Conservation (phyloP, 257 asterid genomes). For the Linderniella brevidens region DNA sequence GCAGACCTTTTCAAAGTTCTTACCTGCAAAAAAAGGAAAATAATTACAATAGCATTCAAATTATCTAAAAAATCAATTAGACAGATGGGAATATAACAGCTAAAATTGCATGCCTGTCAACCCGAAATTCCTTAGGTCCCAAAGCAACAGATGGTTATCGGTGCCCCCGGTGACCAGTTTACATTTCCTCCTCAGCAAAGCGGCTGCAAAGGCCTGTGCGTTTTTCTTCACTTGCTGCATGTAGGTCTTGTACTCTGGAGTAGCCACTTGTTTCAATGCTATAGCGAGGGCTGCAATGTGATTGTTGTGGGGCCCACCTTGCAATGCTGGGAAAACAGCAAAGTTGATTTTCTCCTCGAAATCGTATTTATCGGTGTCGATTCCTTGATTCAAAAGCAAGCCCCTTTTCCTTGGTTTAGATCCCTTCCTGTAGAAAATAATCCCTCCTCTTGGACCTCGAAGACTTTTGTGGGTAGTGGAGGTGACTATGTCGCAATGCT, state of each 20-base stretch:
- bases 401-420: conserved; percentile 61
- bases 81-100: not conserved
- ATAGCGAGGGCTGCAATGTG: conserved; percentile 91
- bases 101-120: conserved; percentile 40
- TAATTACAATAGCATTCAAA: conserved; percentile 2
- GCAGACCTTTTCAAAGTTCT: conserved; percentile 69
- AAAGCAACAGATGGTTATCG: conserved; percentile 65
- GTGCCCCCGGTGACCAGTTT: conserved; percentile 78
- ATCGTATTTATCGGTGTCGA: conserved; percentile 60
- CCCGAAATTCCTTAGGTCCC: conserved; percentile 77
- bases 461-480: conserved; percentile 97
- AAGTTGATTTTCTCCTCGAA: conserved; percentile 85
- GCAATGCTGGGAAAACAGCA: conserved; percentile 87
- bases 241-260: conserved; percentile 69
- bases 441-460: conserved; percentile 92
- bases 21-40: conserved; percentile 22
- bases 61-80: not conserved
- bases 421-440: conserved; percentile 78
- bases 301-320: conserved; percentile 94
- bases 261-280: conserved; percentile 85
- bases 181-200: conserved; percentile 49
- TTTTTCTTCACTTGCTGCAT: conserved; percentile 89
- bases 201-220: conserved; percentile 59
- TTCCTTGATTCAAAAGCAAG: conserved; percentile 54
- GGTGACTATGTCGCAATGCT: conserved; percentile 79